Percentiles rank a stretch among this genome's conserved stretches.
Evolutionary conservation across 2,329 filamentous ascomycete genomes (phyloP).

Genomic region (Aspergillus fijiensis): DNA sequence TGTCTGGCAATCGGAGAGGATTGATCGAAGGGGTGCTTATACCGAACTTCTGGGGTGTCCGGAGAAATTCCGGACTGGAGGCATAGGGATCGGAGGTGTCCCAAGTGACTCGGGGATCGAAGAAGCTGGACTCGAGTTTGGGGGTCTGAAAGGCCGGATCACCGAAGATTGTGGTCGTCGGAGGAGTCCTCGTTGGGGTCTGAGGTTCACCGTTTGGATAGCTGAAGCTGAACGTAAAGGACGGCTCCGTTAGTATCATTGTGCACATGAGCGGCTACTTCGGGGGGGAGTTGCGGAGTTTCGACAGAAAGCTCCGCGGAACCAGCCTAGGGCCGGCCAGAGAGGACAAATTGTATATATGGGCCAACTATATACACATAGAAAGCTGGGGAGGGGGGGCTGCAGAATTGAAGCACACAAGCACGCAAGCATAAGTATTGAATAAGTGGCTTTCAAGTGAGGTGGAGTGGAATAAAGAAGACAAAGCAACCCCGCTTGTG

Average conservation of each 20-base stretch:
- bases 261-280: constrained; percentile 13
- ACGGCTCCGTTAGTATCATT: constrained; percentile 36
- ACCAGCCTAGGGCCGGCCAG: constrained; percentile 7
- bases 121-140: constrained; percentile 49
- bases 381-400: not conserved
- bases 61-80: constrained; percentile 47
- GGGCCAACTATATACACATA: not conserved
- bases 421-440: not conserved
- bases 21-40: constrained; percentile 36
- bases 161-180: constrained; percentile 36
- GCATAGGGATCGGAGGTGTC: constrained; percentile 48
- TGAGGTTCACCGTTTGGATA: constrained; percentile 49
- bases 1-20: constrained; percentile 19
- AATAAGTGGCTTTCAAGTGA: not conserved
- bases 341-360: not conserved
- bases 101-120: constrained; percentile 48
- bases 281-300: constrained; percentile 1
- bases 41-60: constrained; percentile 42
- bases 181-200: constrained; percentile 48
- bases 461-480: not conserved
- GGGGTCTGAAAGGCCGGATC: constrained; percentile 45
- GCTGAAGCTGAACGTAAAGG: constrained; percentile 44
- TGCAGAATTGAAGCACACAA: not conserved
- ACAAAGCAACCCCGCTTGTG: constrained; percentile 15
- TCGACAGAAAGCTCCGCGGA: constrained; percentile 12